These are phyloP conservation scores for Myxozyma geophila DNA, from an alignment of 805 yeast species.

Conservation along the genomic window DNA sequence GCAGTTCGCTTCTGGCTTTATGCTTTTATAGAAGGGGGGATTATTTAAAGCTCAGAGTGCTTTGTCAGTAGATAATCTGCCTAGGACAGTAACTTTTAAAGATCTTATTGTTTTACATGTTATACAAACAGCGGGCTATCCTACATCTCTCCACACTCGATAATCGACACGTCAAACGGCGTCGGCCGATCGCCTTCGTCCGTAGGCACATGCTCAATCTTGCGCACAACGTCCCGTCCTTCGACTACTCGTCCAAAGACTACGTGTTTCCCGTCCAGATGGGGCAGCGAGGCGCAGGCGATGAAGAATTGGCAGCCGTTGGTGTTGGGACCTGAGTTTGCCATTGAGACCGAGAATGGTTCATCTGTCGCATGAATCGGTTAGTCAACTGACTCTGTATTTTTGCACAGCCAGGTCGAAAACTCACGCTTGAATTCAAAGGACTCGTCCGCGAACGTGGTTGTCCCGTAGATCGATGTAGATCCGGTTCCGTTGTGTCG, in stretches of 20 bases:
- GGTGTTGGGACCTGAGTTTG: constrained; percentile 64
- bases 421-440: constrained; percentile 45
- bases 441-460: constrained; percentile 53
- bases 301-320: constrained; percentile 67
- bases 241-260: constrained; percentile 56
- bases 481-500: constrained; percentile 54
- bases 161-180: constrained; percentile 42
- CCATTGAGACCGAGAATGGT: constrained; percentile 59
- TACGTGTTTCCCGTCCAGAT: constrained; percentile 54
- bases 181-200: constrained; percentile 44
- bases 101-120: no score
- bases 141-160: constrained; percentile 49
- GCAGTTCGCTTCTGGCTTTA: no score
- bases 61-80: no score
- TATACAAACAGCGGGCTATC: not conserved
- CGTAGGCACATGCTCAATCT: constrained; percentile 45
- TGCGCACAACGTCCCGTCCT: constrained; percentile 47
- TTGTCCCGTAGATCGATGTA: constrained; percentile 49
- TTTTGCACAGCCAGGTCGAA: not conserved
- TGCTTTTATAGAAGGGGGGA: no score
- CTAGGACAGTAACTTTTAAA: no score
- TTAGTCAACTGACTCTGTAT: not conserved
- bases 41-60: no score
- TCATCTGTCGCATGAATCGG: constrained; percentile 35
- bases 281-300: constrained; percentile 45